phyloP scores from a whole-genome alignment of 345 rosid species.

The Dovyalis caffra region DNA sequence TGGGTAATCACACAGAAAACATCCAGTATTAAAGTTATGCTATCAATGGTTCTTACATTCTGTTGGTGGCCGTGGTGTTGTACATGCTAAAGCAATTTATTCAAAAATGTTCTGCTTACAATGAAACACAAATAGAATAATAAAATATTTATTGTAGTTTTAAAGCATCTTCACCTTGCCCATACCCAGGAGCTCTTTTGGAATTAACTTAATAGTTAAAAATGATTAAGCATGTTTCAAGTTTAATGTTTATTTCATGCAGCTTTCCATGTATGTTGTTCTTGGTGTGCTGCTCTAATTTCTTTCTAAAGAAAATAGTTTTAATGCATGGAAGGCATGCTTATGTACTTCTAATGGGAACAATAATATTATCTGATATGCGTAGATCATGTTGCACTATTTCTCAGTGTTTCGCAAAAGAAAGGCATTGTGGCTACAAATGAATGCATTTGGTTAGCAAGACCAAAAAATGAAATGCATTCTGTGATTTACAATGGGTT shows the following conservation, averaged over 20 bases:
- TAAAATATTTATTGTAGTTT: not conserved
- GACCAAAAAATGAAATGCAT: not conserved
- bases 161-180: not conserved
- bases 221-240: not conserved
- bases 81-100: not conserved
- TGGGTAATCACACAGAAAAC: constrained; percentile 52
- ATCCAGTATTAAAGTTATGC: not conserved
- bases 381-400: not conserved
- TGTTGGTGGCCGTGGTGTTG: not conserved
- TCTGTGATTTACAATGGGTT: not conserved
- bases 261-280: not conserved
- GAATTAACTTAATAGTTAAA: not conserved
- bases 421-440: not conserved
- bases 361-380: not conserved
- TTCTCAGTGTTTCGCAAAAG: not conserved
- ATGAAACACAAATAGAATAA: not conserved
- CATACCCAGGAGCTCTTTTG: not conserved
- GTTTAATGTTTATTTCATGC: not conserved
- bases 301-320: not conserved
- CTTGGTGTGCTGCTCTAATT: not conserved
- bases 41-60: too few species aligned
- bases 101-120: not conserved
- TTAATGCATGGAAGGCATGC: not conserved
- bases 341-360: not conserved
- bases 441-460: too few species aligned